These are phyloP conservation scores for Tetradesmus lagerheimii DNA, from an alignment of 139 green algal genomes.

Conservation along the genomic window DNA sequence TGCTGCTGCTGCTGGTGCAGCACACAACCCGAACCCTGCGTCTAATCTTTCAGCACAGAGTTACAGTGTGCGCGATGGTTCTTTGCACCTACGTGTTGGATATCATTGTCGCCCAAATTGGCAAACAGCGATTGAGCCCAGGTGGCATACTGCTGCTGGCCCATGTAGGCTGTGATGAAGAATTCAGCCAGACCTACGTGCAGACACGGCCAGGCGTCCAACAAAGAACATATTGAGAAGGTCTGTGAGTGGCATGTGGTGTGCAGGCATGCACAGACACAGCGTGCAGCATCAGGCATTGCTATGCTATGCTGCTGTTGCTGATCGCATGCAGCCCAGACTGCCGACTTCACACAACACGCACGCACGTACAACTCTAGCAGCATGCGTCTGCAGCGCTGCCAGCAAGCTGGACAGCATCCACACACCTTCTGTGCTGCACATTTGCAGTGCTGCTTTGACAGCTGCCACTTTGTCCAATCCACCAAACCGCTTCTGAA, in stretches of 20 bases:
- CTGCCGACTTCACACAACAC: neutral
- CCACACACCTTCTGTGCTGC: conserved; percentile 20
- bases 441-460: neutral
- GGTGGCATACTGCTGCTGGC: neutral
- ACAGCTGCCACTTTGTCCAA: neutral
- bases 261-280: too few relatives aligned
- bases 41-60: too few relatives aligned
- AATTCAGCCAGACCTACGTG: conserved; percentile 21
- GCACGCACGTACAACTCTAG: neutral
- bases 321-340: neutral
- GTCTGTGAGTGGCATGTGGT: too few relatives aligned
- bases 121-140: neutral
- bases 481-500: neutral
- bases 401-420: too few relatives aligned
- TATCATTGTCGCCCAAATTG: neutral
- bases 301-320: neutral
- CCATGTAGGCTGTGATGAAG: neutral
- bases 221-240: too few relatives aligned
- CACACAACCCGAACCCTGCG: too few relatives aligned
- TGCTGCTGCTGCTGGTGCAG: too few relatives aligned
- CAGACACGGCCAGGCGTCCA: neutral
- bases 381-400: too few relatives aligned
- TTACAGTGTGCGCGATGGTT: too few relatives aligned
- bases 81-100: neutral
- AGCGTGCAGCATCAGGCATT: too few relatives aligned